phyloP scores from a whole-genome alignment of 371 early-diverging fungal species.

The Rhizopus delemar region DNA sequence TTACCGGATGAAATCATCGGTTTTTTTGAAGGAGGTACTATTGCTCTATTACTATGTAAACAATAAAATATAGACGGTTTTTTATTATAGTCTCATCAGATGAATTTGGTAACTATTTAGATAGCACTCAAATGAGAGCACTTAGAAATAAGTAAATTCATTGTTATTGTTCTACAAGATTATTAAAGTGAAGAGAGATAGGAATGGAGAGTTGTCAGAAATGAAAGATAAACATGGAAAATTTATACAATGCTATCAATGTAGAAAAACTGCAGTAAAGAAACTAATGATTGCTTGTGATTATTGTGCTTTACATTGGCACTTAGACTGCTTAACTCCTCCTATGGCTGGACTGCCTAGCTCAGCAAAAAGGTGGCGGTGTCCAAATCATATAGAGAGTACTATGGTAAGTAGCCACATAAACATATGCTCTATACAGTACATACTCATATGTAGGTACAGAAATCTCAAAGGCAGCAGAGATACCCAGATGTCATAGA shows the following conservation, averaged over 20 bases:
- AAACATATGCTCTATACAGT: neutral
- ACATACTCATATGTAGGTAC: neutral
- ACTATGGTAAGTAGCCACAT: slow-evolving; percentile 33
- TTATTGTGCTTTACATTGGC: slow-evolving; percentile 82
- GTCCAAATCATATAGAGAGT: slow-evolving; percentile 85
- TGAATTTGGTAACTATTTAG: slow-evolving; percentile 60
- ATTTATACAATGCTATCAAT: slow-evolving; percentile 62
- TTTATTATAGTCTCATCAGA: slow-evolving; percentile 50
- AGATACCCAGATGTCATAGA: slow-evolving; percentile 19
- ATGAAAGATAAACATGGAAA: slow-evolving; percentile 56
- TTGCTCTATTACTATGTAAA: no score
- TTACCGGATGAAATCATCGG: slow-evolving; percentile 49
- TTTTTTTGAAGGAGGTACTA: slow-evolving; percentile 58
- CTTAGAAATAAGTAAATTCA: slow-evolving; percentile 29
- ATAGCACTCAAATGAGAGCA: slow-evolving; percentile 44
- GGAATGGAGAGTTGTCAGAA: slow-evolving; percentile 33
- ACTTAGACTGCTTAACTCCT: slow-evolving; percentile 83
- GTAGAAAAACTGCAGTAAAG: slow-evolving; percentile 59
- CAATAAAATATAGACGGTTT: no score
- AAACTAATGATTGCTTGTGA: slow-evolving; percentile 76
- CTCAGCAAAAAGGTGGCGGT: slow-evolving; percentile 75
- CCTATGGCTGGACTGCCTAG: slow-evolving; percentile 69
- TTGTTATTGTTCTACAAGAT: no score
- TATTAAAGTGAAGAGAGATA: slow-evolving; percentile 1
- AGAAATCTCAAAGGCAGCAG: slow-evolving; percentile 32